Conservation (phyloP, 2,329 filamentous ascomycete species). For the Erysiphe neolycopersici region DNA sequence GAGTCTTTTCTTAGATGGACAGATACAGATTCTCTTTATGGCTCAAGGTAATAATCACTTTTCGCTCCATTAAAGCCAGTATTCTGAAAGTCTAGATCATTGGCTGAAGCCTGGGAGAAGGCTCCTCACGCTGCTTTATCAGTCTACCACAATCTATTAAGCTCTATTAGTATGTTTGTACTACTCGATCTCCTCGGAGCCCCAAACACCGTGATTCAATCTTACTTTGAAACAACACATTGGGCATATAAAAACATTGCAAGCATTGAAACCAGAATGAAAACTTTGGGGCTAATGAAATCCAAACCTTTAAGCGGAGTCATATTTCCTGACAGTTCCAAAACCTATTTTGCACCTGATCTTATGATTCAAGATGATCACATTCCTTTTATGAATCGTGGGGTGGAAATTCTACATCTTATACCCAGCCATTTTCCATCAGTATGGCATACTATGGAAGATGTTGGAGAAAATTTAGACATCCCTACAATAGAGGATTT, state of each 20-base stretch:
- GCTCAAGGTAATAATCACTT: slow-evolving; percentile 33
- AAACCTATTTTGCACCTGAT: slow-evolving; percentile 21
- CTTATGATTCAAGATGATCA: slow-evolving; percentile 60
- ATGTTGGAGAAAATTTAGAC: slow-evolving; percentile 69
- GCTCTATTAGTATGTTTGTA: slow-evolving; percentile 66
- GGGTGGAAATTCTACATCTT: slow-evolving; percentile 70
- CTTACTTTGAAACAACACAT: slow-evolving; percentile 72
- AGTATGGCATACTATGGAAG: slow-evolving; percentile 68
- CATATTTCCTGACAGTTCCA: slow-evolving; percentile 43
- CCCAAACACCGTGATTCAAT: slow-evolving; percentile 42
- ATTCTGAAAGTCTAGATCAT: slow-evolving; percentile 19
- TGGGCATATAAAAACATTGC: slow-evolving; percentile 74
- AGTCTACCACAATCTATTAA: slow-evolving; percentile 46
- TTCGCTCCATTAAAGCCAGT: not conserved
- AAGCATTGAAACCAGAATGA: slow-evolving; percentile 44
- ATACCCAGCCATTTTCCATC: slow-evolving; percentile 61
- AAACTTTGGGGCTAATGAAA: slow-evolving; percentile 37
- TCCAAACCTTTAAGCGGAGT: slow-evolving; percentile 20
- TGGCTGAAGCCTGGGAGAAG: slow-evolving; percentile 60
- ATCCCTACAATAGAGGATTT: slow-evolving; percentile 60
- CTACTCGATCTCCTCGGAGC: slow-evolving; percentile 73
- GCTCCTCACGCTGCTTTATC: slow-evolving; percentile 42
- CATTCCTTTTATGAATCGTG: slow-evolving; percentile 63
- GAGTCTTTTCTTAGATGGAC: slow-evolving; percentile 74
- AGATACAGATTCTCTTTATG: slow-evolving; percentile 62